Evolutionary conservation across 2,329 filamentous ascomycete species (phyloP).

Genomic region (Talaromyces islandicus): DNA sequence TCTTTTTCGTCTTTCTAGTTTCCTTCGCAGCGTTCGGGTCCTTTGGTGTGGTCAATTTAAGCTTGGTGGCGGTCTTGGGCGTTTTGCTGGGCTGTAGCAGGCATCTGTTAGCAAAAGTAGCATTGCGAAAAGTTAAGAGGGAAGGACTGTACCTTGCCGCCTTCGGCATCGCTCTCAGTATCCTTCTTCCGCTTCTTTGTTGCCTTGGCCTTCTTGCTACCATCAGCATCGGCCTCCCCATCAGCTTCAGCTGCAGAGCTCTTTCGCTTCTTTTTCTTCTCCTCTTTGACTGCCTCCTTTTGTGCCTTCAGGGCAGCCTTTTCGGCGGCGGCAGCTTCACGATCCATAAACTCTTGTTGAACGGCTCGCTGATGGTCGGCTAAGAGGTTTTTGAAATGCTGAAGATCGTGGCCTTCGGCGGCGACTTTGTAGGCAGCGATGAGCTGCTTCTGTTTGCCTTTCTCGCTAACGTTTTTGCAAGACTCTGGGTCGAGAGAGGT

Average conservation of each 20-base stretch:
- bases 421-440: slow-evolving; percentile 75
- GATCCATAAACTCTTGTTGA: slow-evolving; percentile 54
- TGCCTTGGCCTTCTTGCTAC: slow-evolving; percentile 46
- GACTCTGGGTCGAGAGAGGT: slow-evolving; percentile 69
- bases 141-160: slow-evolving; percentile 53
- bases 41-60: slow-evolving; percentile 53
- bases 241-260: slow-evolving; percentile 65
- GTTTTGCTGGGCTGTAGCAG: slow-evolving; percentile 52
- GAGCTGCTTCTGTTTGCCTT: slow-evolving; percentile 74
- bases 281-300: slow-evolving; percentile 43
- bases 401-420: slow-evolving; percentile 67
- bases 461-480: slow-evolving; percentile 61
- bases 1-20: slow-evolving; percentile 37
- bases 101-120: slow-evolving; percentile 20
- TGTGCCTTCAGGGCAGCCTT: slow-evolving; percentile 49
- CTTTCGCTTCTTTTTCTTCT: slow-evolving; percentile 51
- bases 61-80: slow-evolving; percentile 55
- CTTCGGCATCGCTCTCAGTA: slow-evolving; percentile 62
- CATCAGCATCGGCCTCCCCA: slow-evolving; percentile 45
- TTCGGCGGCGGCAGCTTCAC: slow-evolving; percentile 59
- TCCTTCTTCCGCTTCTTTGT: slow-evolving; percentile 37
- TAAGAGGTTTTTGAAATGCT: slow-evolving; percentile 78
- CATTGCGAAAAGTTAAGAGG: background rate
- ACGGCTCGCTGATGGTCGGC: slow-evolving; percentile 51
- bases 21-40: slow-evolving; percentile 39